Base-by-base conservation (phyloP, 1,284 basidiomycete genomes). In the Fomitopsis betulina region DNA sequence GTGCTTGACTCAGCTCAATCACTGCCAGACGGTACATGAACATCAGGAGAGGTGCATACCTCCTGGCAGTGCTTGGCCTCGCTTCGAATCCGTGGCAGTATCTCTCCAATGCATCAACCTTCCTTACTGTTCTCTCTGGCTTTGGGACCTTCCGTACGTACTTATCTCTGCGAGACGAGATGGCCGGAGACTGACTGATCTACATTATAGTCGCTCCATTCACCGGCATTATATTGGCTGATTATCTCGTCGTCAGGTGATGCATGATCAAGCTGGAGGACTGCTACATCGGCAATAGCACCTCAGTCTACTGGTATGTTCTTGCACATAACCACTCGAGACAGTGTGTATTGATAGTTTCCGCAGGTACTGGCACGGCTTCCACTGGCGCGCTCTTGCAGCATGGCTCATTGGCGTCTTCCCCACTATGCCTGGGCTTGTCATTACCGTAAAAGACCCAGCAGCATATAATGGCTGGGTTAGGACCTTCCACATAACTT, bases 71-170 rank as follows among this genome's bases (percentile, higher is more conserved):
- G 10, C 25, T 54, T n/a, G 57, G 57, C 5, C 42, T 58, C 19
- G 52, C 52, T 9, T 54, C 57, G 7, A 58, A 58, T 27, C 57
- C 52, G 5, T 58, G 57, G 57, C 57, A 58, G 45, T 54, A 54
- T 25, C 45, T 58, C 30, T 58, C 56, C 19, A 57, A 57, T 19
- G 56, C 54, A 8, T 27, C 54, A 15, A 56, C 54, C 5, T 56
- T 56, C 45, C 54, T 56, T 25, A 47, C 54, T 5, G 54, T 56
- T n/a, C 45, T 56, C 15, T 56, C 57, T 3, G 57, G 57, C 19
- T 54, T 58, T 30, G 49, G 56, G 7, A 39, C 53, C 21, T 53
- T 53, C 42, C 35, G 56, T 57, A 33, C 19, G 56, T 53, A 21
- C 10, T 9, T 8, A 1, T 13, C 43, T 3, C 5, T 5, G 21